phyloP scores from a whole-genome alignment of 208 protist genomes.

The Chromosphaera perkinsii region DNA sequence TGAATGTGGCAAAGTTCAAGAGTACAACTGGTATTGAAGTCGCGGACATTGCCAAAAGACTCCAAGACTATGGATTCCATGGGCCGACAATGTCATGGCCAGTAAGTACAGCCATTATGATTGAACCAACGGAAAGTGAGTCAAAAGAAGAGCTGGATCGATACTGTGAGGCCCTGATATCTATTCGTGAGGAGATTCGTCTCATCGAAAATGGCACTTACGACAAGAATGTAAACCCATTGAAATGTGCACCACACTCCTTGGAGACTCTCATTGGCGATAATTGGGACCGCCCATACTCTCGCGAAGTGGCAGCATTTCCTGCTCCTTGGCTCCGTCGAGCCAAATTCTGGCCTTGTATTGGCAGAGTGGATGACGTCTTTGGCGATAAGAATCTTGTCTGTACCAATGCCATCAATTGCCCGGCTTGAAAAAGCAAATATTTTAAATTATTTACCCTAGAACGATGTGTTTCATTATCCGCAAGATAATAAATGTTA shows the following conservation, averaged over 20 bases:
- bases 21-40: constrained; percentile 79
- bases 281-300: constrained; percentile 84
- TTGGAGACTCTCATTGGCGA: constrained; percentile 57
- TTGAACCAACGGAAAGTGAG: constrained; percentile 96
- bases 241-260: constrained; percentile 91
- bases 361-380: constrained; percentile 82
- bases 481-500: background rate
- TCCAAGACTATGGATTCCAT: constrained; percentile 87
- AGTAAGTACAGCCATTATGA: constrained; percentile 83
- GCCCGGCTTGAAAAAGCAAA: background rate
- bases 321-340: constrained; percentile 64
- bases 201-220: constrained; percentile 81
- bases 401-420: constrained; percentile 81
- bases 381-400: constrained; percentile 91
- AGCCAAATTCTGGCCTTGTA: constrained; percentile 90
- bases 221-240: constrained; percentile 79
- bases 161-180: constrained; percentile 85
- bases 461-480: no score
- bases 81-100: constrained; percentile 88
- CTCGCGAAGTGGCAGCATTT: constrained; percentile 82
- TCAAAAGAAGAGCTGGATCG: constrained; percentile 92
- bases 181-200: constrained; percentile 74
- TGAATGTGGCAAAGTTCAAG: constrained; percentile 84
- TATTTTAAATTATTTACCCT: background rate
- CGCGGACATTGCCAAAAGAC: constrained; percentile 92